A percentile compares a stretch with the other conserved stretches of the same genome.
phyloP scores from a whole-genome alignment of 345 rosid genomes.

The Crucihimalaya himalaica region DNA sequence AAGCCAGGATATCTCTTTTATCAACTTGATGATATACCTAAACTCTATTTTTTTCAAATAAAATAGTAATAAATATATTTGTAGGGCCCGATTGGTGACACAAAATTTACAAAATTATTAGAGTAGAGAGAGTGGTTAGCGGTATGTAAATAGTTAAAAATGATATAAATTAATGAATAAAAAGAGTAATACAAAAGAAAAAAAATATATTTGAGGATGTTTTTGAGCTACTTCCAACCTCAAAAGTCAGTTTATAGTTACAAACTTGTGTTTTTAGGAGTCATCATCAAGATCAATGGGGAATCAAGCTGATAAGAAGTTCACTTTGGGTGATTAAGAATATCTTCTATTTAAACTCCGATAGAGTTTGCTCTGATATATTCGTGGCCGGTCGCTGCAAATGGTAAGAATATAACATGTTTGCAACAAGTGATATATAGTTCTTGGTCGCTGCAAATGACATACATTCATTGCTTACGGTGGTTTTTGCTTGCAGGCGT shows the following conservation, averaged over 20 bases:
- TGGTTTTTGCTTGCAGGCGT: neutral
- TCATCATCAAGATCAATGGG: neutral
- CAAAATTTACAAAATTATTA: too few relatives aligned
- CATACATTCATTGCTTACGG: neutral
- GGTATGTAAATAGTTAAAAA: too few relatives aligned
- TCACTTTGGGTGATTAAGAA: neutral
- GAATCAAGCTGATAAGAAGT: neutral
- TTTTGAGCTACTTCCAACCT: too few relatives aligned
- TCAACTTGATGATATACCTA: constrained; percentile 28
- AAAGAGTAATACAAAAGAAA: too few relatives aligned
- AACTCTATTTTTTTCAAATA: too few relatives aligned
- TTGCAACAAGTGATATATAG: neutral
- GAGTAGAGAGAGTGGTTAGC: too few relatives aligned
- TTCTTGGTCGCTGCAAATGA: neutral
- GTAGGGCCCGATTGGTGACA: too few relatives aligned
- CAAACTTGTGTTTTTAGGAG: neutral
- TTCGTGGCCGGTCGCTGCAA: neutral
- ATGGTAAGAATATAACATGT: neutral
- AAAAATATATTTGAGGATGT: too few relatives aligned
- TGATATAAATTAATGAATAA: too few relatives aligned
- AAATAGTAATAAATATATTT: too few relatives aligned
- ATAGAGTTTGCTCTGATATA: neutral
- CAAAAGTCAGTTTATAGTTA: too few relatives aligned
- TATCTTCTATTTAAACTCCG: too few relatives aligned
- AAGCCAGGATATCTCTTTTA: constrained; percentile 31